A percentile compares a stretch with the other conserved stretches of the same genome.
phyloP scores from a whole-genome alignment of 129 eudicot species.

The Chrysanthemum makinoi region DNA sequence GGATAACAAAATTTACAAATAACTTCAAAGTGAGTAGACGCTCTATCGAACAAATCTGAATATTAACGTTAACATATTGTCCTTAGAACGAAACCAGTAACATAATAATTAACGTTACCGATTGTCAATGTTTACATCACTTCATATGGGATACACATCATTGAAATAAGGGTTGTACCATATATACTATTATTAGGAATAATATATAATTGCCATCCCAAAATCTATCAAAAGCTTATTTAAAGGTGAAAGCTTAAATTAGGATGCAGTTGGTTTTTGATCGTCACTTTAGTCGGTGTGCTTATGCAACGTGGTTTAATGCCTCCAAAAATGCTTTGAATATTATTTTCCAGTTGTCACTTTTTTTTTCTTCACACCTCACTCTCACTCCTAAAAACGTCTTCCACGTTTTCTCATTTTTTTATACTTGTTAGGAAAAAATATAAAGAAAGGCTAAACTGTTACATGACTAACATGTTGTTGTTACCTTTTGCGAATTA shows the following conservation, averaged over 20 bases:
- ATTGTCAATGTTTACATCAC: too few species aligned
- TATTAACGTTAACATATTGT: too few species aligned
- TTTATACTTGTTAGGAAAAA: neutral
- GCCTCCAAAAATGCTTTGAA: slow-evolving; percentile 23
- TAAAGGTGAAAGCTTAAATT: slow-evolving; percentile 11
- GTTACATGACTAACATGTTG: too few species aligned
- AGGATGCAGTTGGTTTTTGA: slow-evolving; percentile 7
- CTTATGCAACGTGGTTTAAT: slow-evolving; percentile 36
- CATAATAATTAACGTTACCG: too few species aligned
- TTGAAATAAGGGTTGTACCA: too few species aligned
- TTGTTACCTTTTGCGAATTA: too few species aligned
- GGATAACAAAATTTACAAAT: too few species aligned
- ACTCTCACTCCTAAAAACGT: slow-evolving; percentile 20
- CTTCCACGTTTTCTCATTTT: slow-evolving; percentile 22
- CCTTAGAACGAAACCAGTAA: too few species aligned
- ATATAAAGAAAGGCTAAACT: neutral
- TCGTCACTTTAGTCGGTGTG: slow-evolving; percentile 26
- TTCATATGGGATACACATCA: too few species aligned
- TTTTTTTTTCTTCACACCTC: slow-evolving; percentile 5
- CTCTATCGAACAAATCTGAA: too few species aligned
- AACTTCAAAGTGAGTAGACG: too few species aligned
- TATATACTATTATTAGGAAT: too few species aligned
- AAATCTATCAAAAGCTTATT: neutral
- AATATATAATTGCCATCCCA: slow-evolving; percentile 14
- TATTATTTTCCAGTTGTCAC: slow-evolving; percentile 23